Percentiles rank a stretch among this genome's conserved stretches.
Evolutionary conservation across 1,284 basidiomycete genomes (phyloP).

Genomic region (Cryptococcus floricola): DNA sequence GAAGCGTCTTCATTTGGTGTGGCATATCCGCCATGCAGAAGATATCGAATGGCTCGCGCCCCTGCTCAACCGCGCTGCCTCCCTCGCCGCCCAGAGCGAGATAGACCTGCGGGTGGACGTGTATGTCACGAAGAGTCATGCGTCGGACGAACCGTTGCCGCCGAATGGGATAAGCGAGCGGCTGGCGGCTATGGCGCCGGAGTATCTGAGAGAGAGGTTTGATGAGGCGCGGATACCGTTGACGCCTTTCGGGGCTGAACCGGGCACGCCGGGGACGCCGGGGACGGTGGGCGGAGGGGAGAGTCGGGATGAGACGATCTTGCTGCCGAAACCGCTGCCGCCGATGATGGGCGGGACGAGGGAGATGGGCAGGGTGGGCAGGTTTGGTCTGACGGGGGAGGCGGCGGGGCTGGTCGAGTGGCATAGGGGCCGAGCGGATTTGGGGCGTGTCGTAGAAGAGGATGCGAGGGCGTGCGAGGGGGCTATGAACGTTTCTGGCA

Average conservation of each 20-base stretch:
- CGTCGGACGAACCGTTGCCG: conserved; percentile 20
- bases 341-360: too few species aligned
- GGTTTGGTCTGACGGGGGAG: conserved; percentile 5
- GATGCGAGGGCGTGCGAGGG: conserved; percentile 8
- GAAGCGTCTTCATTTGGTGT: conserved; percentile 32
- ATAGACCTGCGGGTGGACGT: conserved; percentile 16
- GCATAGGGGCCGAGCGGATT: conserved; percentile 20
- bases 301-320: too few species aligned
- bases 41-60: conserved; percentile 25
- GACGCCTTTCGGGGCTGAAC: too few species aligned
- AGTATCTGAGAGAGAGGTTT: too few species aligned
- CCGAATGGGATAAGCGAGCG: conserved; percentile 5
- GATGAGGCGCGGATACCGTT: too few species aligned
- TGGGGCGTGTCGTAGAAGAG: conserved; percentile 11
- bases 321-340: too few species aligned
- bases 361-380: too few species aligned
- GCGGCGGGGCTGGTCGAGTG: conserved; percentile 10
- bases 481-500: conserved; percentile 18
- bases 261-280: too few species aligned
- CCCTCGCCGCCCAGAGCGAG: background rate
- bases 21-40: conserved; percentile 36
- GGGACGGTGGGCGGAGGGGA: too few species aligned
- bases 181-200: too few species aligned
- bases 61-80: conserved; percentile 13
- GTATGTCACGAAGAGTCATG: conserved; percentile 25